These are phyloP conservation scores for Camelina hispida DNA, from an alignment of 345 rosid species.

Conservation along the genomic window DNA sequence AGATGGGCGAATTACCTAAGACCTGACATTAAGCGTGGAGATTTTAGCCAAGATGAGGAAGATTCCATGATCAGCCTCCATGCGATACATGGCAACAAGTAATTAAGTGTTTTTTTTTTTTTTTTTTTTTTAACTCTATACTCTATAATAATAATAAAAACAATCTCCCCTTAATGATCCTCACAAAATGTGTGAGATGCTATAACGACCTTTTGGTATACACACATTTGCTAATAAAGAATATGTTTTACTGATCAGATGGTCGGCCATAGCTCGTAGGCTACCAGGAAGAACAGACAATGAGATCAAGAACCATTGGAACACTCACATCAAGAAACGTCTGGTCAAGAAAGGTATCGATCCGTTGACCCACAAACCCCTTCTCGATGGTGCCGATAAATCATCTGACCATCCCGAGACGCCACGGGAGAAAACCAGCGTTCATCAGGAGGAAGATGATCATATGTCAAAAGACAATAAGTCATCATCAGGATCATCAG, in stretches of 20 bases:
- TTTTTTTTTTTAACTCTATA: no score
- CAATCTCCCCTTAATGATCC: neutral
- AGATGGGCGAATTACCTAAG: conserved; percentile 57
- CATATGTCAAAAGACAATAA: conserved; percentile 5
- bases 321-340: conserved; percentile 59
- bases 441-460: conserved; percentile 17
- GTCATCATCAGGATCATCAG: conserved; percentile 19
- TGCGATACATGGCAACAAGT: conserved; percentile 54
- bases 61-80: conserved; percentile 49
- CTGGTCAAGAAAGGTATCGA: conserved; percentile 52
- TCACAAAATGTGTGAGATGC: neutral
- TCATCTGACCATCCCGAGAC: conserved; percentile 28
- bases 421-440: conserved; percentile 10
- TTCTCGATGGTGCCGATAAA: conserved; percentile 1
- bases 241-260: conserved; percentile 43
- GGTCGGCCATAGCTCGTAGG: conserved; percentile 63
- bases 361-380: conserved; percentile 55
- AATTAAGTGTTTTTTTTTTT: neutral
- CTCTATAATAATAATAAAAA: neutral
- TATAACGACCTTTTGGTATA: neutral
- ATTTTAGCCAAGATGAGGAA: conserved; percentile 48
- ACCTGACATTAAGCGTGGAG: conserved; percentile 55
- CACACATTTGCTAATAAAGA: conserved; percentile 10
- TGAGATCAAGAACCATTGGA: conserved; percentile 67
- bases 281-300: conserved; percentile 62